phyloP scores from a whole-genome alignment of 192 early-diverging fungal species.

The Coemansia pectinata region DNA sequence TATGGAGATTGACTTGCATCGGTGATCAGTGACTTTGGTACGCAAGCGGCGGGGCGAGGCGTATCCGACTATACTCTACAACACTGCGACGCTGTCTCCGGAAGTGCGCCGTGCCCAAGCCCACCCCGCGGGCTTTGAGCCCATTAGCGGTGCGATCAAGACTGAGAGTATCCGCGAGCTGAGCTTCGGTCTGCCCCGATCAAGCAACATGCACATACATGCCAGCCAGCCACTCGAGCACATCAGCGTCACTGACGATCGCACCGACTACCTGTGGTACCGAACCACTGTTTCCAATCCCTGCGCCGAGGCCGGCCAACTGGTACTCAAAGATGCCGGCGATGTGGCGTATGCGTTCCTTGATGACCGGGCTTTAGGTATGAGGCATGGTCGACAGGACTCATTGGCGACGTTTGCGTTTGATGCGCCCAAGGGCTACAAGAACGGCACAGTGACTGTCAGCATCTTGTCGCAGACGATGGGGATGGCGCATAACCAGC shows the following conservation, averaged over 20 bases:
- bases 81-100: slow-evolving; percentile 18
- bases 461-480: slow-evolving; percentile 46
- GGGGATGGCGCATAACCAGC: slow-evolving; percentile 46
- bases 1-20: slow-evolving; percentile 7
- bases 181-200: not conserved
- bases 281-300: slow-evolving; percentile 21
- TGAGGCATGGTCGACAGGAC: slow-evolving; percentile 31
- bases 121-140: slow-evolving; percentile 19
- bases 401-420: slow-evolving; percentile 26
- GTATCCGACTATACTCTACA: slow-evolving; percentile 21
- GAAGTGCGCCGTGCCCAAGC: slow-evolving; percentile 12
- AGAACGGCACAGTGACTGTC: slow-evolving; percentile 7
- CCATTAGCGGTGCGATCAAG: not conserved
- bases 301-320: slow-evolving; percentile 4
- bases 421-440: not conserved
- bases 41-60: not conserved
- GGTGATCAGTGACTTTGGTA: slow-evolving; percentile 46
- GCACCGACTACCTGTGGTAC: slow-evolving; percentile 53
- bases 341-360: slow-evolving; percentile 40
- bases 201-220: slow-evolving; percentile 1
- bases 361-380: slow-evolving; percentile 14
- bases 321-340: slow-evolving; percentile 38
- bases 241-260: slow-evolving; percentile 38
- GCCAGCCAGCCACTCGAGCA: slow-evolving; percentile 33
- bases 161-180: slow-evolving; percentile 17